Base-by-base conservation (phyloP, 1,284 basidiomycete genomes). In the Salmacisia buchloeana region DNA sequence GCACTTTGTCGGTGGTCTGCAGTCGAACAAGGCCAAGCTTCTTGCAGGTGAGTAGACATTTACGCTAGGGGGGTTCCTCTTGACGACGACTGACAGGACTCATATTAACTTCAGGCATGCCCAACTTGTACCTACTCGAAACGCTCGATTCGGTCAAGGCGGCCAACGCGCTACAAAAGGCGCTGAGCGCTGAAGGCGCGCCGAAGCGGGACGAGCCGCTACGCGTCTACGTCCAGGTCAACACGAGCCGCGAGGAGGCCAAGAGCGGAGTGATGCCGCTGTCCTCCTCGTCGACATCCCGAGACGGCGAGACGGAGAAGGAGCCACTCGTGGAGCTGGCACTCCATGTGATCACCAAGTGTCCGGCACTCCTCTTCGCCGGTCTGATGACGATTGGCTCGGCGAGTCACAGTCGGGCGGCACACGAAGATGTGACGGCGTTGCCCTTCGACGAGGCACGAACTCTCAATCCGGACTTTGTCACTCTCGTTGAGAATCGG, bases 341-440 rank as follows among this genome's bases (percentile, higher is more conserved):
- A 1, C 82, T 80, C 46, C 86, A 90, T 72, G 84, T 98, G 75
- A 76, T 94, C 63, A 80, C 81, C 0, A 80, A 84, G 33, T 98
- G 94, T 78, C 89, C 90, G 0, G 83, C 82, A 21, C 83, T 98
- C 36, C 84, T 84, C 21, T 81, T 98, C 2, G 85, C 87, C 45
- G 96, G 94, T 3, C 82, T 98, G 41, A 98, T 98, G 94, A 97
- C 94, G 0, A 98, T 98, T 72, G 94, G 96, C 1, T 87, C 92
- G 3, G 84, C 71, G 7, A 58, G 65, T 25, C 73, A 77, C 62
- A 75, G 73, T 57, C 61, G 64, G 9, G 62, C 43, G 25, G 67
- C 65, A 13, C 52, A 57, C 18, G 54, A 39, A 12, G 33, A 61
- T 1, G 60, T 89, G 61, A 84, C 87, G 46, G 84, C 87, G 65